Base-by-base conservation (phyloP, 352 stramenopile species). In the Phytopythium mirpurense region DNA sequence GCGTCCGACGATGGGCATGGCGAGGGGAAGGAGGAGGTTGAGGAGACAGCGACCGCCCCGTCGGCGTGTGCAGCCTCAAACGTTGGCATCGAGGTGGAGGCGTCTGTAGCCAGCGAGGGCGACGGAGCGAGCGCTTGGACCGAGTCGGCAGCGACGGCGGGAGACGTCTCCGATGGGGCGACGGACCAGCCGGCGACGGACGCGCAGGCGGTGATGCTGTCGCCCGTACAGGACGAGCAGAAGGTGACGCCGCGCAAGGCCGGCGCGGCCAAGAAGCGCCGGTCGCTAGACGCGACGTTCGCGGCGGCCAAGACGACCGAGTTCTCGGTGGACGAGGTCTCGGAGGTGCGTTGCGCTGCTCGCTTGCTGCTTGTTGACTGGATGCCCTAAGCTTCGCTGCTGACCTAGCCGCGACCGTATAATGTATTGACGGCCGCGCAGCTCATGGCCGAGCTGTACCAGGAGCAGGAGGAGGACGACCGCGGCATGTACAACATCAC, bases 381-480 rank as follows among this genome's bases (percentile, higher is more conserved):
- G n/a, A n/a, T n/a, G n/a, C n/a, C n/a, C n/a, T n/a, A n/a, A n/a
- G n/a, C n/a, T n/a, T n/a, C n/a, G n/a, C n/a, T n/a, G n/a, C n/a
- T n/a, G n/a, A n/a, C n/a, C n/a, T n/a, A n/a, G n/a, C n/a, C n/a
- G n/a, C n/a, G n/a, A n/a, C n/a, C n/a, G n/a, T n/a, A n/a, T n/a
- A n/a, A n/a, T n/a, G n/a, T n/a, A n/a, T n/a, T n/a, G n/a, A n/a
- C n/a, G n/a, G n/a, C n/a, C 10, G 44, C 18, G 10, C 44, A 51
- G 52, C 60, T 90, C 29, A 77, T 90, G 36, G 62, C 65, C 27
- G 56, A 74, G 38, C 67, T 88, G 15, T 90, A 86, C 29, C 56
- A 84, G 51, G 78, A 90, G 44, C 77, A 88, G 59, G 83, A 93
- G 38, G 48, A 83, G 31, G 83, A 91, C 52, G 83, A 91, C 58